Evolutionary conservation across 305 asterid genomes (phyloP).

Genomic region (Solanum chacoense): DNA sequence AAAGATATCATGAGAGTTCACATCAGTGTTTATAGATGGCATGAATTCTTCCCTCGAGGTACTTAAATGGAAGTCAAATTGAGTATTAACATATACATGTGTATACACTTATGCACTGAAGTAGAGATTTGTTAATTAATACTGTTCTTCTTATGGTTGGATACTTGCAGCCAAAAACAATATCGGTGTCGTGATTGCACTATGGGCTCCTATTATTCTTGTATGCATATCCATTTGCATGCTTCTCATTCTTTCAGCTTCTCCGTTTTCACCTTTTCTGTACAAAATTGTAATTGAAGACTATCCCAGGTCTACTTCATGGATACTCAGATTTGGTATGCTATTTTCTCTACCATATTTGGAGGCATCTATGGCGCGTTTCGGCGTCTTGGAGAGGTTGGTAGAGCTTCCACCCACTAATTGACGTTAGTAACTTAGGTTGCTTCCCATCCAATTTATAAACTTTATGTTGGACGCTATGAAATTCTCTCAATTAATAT

Average conservation of each 20-base stretch:
- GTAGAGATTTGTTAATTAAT: neutral
- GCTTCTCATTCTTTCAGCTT: constrained; percentile 6
- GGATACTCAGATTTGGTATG: constrained; percentile 99
- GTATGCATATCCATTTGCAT: constrained; percentile 28
- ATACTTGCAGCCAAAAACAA: constrained; percentile 59
- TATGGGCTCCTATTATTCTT: constrained; percentile 88
- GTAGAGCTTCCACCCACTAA: constrained; percentile 7
- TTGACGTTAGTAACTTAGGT: neutral
- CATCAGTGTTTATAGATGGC: constrained; percentile 60
- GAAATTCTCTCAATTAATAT: neutral
- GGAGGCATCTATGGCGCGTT: constrained; percentile 99
- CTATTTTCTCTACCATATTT: constrained; percentile 93
- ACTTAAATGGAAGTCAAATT: constrained; percentile 1
- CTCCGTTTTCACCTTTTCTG: constrained; percentile 5
- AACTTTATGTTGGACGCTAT: neutral
- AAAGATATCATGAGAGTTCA: constrained; percentile 63
- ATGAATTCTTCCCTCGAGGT: constrained; percentile 99
- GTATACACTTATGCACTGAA: neutral
- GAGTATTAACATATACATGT: neutral
- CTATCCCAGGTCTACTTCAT: constrained; percentile 83
- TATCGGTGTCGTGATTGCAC: constrained; percentile 86
- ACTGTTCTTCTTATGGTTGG: constrained; percentile 8
- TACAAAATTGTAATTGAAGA: constrained; percentile 13
- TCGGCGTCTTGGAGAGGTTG: constrained; percentile 99
- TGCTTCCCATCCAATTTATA: neutral